Base-by-base conservation (phyloP, 1,284 basidiomycete species). In the Moesziomyces sp. region DNA sequence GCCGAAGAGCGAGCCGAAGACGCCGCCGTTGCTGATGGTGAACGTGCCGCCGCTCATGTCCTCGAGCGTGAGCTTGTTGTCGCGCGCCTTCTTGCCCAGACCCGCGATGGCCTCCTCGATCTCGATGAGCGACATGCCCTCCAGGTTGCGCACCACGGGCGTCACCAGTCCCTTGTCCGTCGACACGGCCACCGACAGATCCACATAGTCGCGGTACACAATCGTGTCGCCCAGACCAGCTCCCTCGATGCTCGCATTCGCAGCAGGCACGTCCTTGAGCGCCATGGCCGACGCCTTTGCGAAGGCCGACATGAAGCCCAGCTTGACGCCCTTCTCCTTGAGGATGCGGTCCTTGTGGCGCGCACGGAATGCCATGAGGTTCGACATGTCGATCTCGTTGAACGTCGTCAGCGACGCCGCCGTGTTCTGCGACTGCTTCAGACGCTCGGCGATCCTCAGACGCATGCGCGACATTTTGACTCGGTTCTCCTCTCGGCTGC, bases 301-400 rank as follows among this genome's bases (percentile, higher is more conserved):
- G 83, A 99, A 99, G 46, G 94, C 94, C 74, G 92, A 93, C 97
- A 99, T 99, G 89, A 94, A 99, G 43, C 97, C 96, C 74, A 99
- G 89, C 87, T 99, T 99, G 85, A 98, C 91, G 51, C 94, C 95
- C 79, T 95, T 92, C 84, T 91, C 89, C 86, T 99, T 97, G 59
- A 95, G 88, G 52, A 98, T 88, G 58, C 90, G 88, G 77, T 98
- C 94, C 89, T 99, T 99, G 90, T 96, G 96, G 83, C 92, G 91
- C 84, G 91, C 90, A 80, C 97, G 91, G 90, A 99, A 91, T 55
- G 92, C 91, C 88, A 98, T 93, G 70, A 98, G 87, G 48, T 91
- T 91, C 47, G 93, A 94, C 96, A 99, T 99, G 88, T 99, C 96
- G 84, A 99, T 94, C 87, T 99, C 96, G 87, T 99, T 98, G 89